phyloP scores from a whole-genome alignment of 2,329 filamentous ascomycete genomes.

The Apiospora rasikravindrae region DNA sequence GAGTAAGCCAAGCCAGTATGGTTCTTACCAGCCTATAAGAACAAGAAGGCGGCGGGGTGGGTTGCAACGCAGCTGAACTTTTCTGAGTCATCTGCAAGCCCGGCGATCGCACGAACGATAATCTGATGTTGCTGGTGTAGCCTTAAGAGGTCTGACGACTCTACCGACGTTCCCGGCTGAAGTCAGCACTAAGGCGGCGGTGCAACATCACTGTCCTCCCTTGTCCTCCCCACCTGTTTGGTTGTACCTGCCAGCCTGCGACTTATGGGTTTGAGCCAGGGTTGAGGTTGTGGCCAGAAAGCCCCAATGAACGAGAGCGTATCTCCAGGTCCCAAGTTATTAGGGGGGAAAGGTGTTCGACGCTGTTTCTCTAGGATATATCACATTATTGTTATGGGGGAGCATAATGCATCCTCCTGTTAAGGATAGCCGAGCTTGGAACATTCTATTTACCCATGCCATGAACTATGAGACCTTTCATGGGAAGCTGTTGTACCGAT shows the following conservation, averaged over 20 bases:
- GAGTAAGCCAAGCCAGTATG: not conserved
- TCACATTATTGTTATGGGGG: too few species aligned
- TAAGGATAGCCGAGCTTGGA: too few species aligned
- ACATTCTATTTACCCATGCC: too few species aligned
- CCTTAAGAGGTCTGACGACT: not conserved
- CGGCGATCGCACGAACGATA: not conserved
- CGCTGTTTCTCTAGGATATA: too few species aligned
- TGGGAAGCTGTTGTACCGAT: too few species aligned
- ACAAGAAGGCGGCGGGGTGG: not conserved
- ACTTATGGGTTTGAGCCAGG: not conserved
- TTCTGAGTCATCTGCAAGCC: not conserved
- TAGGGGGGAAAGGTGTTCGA: not conserved
- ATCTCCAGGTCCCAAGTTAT: not conserved
- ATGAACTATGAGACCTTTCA: too few species aligned
- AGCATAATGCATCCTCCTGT: too few species aligned
- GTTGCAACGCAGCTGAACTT: not conserved
- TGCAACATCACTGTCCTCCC: not conserved
- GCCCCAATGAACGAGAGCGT: not conserved
- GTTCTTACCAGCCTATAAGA: not conserved
- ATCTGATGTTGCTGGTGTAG: not conserved
- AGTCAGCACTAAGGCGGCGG: not conserved
- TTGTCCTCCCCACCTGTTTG: too few species aligned
- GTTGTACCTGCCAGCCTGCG: too few species aligned
- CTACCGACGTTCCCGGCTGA: not conserved
- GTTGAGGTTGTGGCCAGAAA: not conserved